Evolutionary conservation across 1,284 basidiomycete genomes (phyloP), one percentile per base, ranked within the genome.

Genomic region (Pisolithus thermaeus): DNA sequence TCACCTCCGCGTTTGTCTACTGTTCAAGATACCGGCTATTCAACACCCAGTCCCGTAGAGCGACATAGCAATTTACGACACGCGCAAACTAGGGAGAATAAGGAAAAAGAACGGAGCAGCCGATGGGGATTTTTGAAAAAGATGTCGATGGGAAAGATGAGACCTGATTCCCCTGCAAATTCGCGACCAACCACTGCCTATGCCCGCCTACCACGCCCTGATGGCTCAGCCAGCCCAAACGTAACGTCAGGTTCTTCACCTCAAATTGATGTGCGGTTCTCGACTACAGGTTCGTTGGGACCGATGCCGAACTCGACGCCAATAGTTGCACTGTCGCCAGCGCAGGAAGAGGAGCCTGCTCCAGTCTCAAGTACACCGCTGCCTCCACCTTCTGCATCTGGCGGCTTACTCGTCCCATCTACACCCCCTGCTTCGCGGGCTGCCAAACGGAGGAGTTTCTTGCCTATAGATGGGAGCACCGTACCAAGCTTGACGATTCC

Each of bases 121-220:
- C 83, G 88, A 53, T 95, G 92, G 91, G 91, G 93, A 3, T 95
- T 97, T 73, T 73, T 97, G 55, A 92, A 93, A 72, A 97, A 97
- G 73, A 94, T 97, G 89, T 94, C 91, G 9, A 93, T 94, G 89
- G 87, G 90, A 22, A 89, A 88, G 68, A 85, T 90, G 70, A 80
- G 80, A 61, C 57, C 55, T 16, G 83, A 87, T 48, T 67, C 75
- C 16, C 74, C 80, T 27, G 65, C 73, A 1, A 56, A 44, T 23
- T 56, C 60, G 43, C 61, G 64, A n/a, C 53, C 56, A 28, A 57
- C 50, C 32, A 59, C 53, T 46, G 49, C 58, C 25, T 40, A 56
- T 51, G 49, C 47, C 51, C 58, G 67, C 60, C 20, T 52, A 57
- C 41, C 50, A 22, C 60, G 60, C 25, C 53, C 51, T 7, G 66